Evolutionary conservation across 768 basidiomycete species (phyloP), one percentile per base, ranked within the genome.

Genomic region (Dioszegia aurantiaca): DNA sequence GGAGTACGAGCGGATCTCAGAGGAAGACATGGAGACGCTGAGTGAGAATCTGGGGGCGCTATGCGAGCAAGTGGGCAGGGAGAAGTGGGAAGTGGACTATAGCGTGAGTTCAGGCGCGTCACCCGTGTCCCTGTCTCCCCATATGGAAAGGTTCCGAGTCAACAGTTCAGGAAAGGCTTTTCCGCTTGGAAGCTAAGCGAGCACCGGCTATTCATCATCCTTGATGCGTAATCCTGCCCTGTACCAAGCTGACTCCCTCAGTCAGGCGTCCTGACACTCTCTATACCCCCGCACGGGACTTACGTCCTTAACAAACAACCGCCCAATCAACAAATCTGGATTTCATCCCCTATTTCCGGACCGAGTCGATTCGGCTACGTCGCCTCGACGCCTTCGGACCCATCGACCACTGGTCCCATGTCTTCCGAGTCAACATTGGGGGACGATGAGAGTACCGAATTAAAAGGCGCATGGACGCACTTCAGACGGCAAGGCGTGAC

Each of bases 291-390:
- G 9, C 67, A 69, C 49, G 75, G 75, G n/a, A 74, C 70, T 21
- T 76, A 71, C 62, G 75, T 76, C 23, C 72, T 76, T 58, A 76
- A 76, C 62, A 76, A 76, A 58, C 75, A 76, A 64, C 75, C 75
- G 10, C 75, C 75, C 1, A 76, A 74, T 43, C 72, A 73, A 40
- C 75, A 76, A 55, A 76, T 76, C 46, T 76, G 75, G 75, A 64
- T 76, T 23, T 68, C 66, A 1, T 72, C 69, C 46, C 75, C 75
- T 3, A 41, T 73, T 41, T 72, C 70, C 27, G 75, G 75, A 46
- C 75, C 75, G 10, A 48, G 56, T 36, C 60, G 75, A 36, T 76
- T 74, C 68, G 68, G 64, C 11, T 72, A 66, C 55, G 39, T 47
- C 51, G 23, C 51, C 2, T 5, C 19, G 12, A 17, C 51, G 12